Percentiles rank a stretch among this genome's conserved stretches.
Conservation (phyloP, 164 flowering plant genomes). For the Magnolia sinica region DNA sequence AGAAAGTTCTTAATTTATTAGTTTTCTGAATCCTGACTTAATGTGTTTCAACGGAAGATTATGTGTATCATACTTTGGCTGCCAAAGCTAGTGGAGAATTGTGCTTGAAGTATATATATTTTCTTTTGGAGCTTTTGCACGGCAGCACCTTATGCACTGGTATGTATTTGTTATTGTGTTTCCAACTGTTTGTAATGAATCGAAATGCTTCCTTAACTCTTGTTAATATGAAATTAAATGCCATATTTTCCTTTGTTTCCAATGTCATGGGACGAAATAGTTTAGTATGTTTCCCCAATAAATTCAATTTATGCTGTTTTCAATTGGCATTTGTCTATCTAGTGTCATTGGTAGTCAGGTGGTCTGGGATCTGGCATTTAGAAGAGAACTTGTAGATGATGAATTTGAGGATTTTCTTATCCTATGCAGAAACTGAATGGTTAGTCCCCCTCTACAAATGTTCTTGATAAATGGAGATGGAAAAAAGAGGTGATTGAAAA, state of each 20-base stretch:
- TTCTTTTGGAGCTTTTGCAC: slow-evolving; percentile 89
- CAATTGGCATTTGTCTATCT: no score
- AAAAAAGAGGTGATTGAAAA: no score
- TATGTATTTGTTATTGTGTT: slow-evolving; percentile 16
- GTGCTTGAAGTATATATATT: slow-evolving; percentile 82
- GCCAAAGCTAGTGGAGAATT: slow-evolving; percentile 97
- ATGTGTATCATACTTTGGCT: slow-evolving; percentile 81
- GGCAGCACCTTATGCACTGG: slow-evolving; percentile 77
- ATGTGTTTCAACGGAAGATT: slow-evolving; percentile 40
- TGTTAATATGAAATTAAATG: background rate
- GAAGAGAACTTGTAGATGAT: no score
- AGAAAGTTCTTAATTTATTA: background rate
- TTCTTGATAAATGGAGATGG: no score
- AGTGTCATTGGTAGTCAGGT: no score
- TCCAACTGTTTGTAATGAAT: background rate
- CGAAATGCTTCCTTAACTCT: background rate
- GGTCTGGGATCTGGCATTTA: no score
- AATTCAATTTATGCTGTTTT: background rate
- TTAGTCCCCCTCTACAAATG: no score
- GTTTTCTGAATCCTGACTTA: background rate
- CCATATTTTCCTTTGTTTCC: background rate
- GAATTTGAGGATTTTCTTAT: no score
- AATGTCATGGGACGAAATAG: no score
- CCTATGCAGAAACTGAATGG: no score
- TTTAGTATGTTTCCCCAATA: no score